A percentile compares a stretch with the other conserved stretches of the same genome.
These are phyloP conservation scores for Nothomitra cinnamomea DNA, from an alignment of 2,329 filamentous ascomycete species.

Conservation along the genomic window DNA sequence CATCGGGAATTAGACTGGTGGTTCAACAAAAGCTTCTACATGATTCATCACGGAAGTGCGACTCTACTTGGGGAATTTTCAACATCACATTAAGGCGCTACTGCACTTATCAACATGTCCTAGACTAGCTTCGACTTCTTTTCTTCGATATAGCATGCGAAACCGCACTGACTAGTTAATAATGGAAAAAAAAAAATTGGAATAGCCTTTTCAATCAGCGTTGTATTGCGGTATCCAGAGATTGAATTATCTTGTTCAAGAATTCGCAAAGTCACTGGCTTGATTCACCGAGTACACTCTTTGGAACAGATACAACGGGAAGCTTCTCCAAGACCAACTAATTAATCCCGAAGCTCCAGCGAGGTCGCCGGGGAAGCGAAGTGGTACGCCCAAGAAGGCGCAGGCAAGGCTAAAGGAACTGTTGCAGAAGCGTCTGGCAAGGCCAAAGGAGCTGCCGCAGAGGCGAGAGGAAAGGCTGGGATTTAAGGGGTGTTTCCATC, in stretches of 20 bases:
- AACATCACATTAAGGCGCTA: background rate
- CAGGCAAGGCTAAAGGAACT: constrained; percentile 22
- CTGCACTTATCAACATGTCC: background rate
- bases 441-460: constrained; percentile 26
- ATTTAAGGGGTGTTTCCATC: constrained; percentile 14
- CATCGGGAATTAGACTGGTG: background rate
- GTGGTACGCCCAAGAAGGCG: constrained; percentile 17
- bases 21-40: constrained; percentile 1
- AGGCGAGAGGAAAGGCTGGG: constrained; percentile 29
- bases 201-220: too few species aligned
- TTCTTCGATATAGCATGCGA: too few species aligned
- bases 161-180: too few species aligned
- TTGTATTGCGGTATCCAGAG: too few species aligned
- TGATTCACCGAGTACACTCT: too few species aligned
- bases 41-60: background rate
- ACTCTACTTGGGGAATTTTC: background rate
- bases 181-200: too few species aligned
- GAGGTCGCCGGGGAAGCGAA: constrained; percentile 20
- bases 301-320: too few species aligned
- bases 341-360: too few species aligned
- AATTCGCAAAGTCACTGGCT: too few species aligned
- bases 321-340: too few species aligned
- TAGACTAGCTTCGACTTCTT: too few species aligned
- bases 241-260: too few species aligned
- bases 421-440: constrained; percentile 23